A percentile compares a stretch with the other conserved stretches of the same genome.
phyloP scores from a whole-genome alignment of 768 basidiomycete species.

The Lactarius deliciosus region DNA sequence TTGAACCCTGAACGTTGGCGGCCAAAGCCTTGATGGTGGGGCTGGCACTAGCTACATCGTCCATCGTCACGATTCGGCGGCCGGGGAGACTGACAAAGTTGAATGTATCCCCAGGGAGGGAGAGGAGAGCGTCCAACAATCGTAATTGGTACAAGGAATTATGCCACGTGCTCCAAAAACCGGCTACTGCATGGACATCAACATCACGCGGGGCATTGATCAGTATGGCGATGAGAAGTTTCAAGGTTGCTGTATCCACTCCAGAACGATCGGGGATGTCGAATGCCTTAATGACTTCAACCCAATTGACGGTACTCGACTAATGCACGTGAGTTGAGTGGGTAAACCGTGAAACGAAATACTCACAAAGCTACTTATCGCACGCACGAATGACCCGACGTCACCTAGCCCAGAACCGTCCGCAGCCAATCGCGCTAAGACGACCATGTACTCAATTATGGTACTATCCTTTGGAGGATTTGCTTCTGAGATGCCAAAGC shows the following conservation, averaged over 20 bases:
- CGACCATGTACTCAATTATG: slow-evolving; percentile 68
- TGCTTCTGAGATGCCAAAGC: slow-evolving; percentile 73
- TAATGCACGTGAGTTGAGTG: slow-evolving; percentile 37
- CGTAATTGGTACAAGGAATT: slow-evolving; percentile 85
- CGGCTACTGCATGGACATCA: slow-evolving; percentile 76
- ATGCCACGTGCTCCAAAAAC: slow-evolving; percentile 84
- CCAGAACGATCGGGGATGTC: slow-evolving; percentile 82
- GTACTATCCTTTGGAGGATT: slow-evolving; percentile 71
- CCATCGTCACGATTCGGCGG: slow-evolving; percentile 79
- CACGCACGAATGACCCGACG: slow-evolving; percentile 69
- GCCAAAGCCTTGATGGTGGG: slow-evolving; percentile 92
- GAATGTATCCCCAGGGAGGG: slow-evolving; percentile 86
- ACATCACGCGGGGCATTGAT: slow-evolving; percentile 75
- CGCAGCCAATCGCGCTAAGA: slow-evolving; percentile 62
- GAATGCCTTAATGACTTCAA: slow-evolving; percentile 79
- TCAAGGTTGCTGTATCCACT: slow-evolving; percentile 86
- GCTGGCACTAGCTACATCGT: slow-evolving; percentile 81
- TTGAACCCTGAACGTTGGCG: slow-evolving; percentile 84
- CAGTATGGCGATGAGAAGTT: slow-evolving; percentile 85
- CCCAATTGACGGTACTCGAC: slow-evolving; percentile 74
- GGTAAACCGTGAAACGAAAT: slow-evolving; percentile 4
- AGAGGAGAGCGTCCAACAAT: slow-evolving; percentile 84
- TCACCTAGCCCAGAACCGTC: slow-evolving; percentile 77
- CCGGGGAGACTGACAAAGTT: slow-evolving; percentile 89
- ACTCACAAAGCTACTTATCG: slow-evolving; percentile 73